These are phyloP conservation scores for Gamarada debralockiae DNA, from an alignment of 495 filamentous ascomycete genomes.

Conservation along the genomic window DNA sequence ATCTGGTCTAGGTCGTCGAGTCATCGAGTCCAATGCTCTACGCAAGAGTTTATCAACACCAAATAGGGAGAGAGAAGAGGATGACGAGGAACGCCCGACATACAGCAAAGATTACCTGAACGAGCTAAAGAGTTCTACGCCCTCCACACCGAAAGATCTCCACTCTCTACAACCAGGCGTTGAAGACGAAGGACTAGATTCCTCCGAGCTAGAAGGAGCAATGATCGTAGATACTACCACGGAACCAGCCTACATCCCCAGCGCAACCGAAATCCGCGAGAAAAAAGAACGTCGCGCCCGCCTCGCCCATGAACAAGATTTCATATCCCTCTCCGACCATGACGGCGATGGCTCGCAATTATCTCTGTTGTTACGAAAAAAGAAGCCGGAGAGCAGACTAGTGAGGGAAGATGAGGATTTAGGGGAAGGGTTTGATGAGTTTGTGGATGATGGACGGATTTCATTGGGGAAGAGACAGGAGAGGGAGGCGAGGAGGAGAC, in stretches of 20 bases:
- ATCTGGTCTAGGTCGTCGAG: slow-evolving; percentile 61
- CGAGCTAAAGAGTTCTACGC: slow-evolving; percentile 78
- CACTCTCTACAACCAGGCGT: slow-evolving; percentile 32
- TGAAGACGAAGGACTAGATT: slow-evolving; percentile 46
- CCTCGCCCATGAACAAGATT: slow-evolving; percentile 73
- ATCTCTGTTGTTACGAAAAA: slow-evolving; percentile 43
- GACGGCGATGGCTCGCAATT: slow-evolving; percentile 44
- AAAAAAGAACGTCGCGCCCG: slow-evolving; percentile 86
- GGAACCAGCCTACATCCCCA: slow-evolving; percentile 55
- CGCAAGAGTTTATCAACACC: slow-evolving; percentile 49
- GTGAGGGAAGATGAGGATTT: slow-evolving; percentile 87
- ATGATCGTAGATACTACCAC: slow-evolving; percentile 57
- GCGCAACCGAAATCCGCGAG: slow-evolving; percentile 83
- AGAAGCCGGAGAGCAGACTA: slow-evolving; percentile 66
- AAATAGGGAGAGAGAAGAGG: slow-evolving; percentile 31
- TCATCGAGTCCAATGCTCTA: slow-evolving; percentile 66
- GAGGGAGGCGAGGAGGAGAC: slow-evolving; percentile 61
- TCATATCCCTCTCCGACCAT: slow-evolving; percentile 68
- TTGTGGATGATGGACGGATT: slow-evolving; percentile 78
- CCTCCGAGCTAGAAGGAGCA: slow-evolving; percentile 52
- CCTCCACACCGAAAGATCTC: slow-evolving; percentile 64
- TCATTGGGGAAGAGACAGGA: slow-evolving; percentile 77
- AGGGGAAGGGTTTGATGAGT: slow-evolving; percentile 93
- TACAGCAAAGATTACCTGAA: slow-evolving; percentile 87
- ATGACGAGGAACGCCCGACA: slow-evolving; percentile 71